Evolutionary conservation across 176 grass and related monocot species (phyloP).

Genomic region (Bolboschoenus planiculmis): DNA sequence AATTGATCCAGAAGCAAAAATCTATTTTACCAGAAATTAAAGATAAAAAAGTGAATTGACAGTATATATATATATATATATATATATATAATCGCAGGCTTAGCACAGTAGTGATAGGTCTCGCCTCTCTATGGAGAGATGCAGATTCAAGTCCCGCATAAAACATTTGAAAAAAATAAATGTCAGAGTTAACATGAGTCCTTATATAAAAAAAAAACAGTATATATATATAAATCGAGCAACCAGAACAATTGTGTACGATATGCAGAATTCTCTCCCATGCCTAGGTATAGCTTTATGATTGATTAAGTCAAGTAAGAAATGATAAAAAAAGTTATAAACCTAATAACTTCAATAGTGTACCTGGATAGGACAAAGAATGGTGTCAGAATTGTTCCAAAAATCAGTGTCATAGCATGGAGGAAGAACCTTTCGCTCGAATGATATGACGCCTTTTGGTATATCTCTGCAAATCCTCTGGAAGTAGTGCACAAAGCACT

Average conservation of each 20-base stretch:
- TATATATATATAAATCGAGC: too few species aligned
- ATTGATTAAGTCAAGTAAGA: neutral
- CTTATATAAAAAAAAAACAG: too few species aligned
- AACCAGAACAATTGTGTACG: too few species aligned
- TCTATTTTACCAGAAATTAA: neutral
- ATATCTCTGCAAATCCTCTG: conserved; percentile 46
- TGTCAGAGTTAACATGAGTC: too few species aligned
- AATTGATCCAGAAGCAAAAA: neutral
- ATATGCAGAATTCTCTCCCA: too few species aligned
- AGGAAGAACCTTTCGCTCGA: conserved; percentile 68
- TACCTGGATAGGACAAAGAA: conserved; percentile 64
- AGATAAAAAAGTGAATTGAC: neutral
- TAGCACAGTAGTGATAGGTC: too few species aligned
- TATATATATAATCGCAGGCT: too few species aligned
- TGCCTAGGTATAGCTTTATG: neutral
- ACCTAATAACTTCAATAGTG: neutral
- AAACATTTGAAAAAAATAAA: too few species aligned
- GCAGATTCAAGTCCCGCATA: too few species aligned
- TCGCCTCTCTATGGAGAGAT: too few species aligned
- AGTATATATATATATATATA: too few species aligned
- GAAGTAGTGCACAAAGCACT: conserved; percentile 70
- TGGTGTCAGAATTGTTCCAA: conserved; percentile 47
- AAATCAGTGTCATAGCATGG: conserved; percentile 20
- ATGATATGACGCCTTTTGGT: conserved; percentile 55
- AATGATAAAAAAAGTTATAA: neutral